A percentile compares a stretch with the other conserved stretches of the same genome.
Evolutionary conservation across 805 yeast genomes (phyloP).

Genomic region (Yamadazyma phyllophila): DNA sequence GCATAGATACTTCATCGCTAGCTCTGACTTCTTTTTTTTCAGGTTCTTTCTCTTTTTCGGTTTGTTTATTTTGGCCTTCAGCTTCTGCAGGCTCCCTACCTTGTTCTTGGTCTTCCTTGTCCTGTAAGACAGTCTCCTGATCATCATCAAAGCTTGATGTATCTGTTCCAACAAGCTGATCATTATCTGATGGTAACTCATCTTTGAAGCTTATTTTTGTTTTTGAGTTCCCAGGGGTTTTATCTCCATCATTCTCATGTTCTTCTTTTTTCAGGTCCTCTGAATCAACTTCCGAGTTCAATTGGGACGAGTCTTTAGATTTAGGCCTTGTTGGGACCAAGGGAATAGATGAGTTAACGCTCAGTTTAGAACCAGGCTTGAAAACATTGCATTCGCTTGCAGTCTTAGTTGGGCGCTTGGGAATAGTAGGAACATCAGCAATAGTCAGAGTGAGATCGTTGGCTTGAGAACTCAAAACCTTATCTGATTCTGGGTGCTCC

Average conservation of each 20-base stretch:
- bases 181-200: conserved; percentile 18
- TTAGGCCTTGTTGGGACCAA: conserved; percentile 3
- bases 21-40: background rate
- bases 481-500: background rate
- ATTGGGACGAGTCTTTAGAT: conserved; percentile 1
- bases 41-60: background rate
- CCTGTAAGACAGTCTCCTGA: conserved; percentile 28
- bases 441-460: background rate
- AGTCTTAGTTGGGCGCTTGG: conserved; percentile 24
- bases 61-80: background rate
- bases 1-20: no score
- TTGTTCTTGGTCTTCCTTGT: conserved; percentile 16
- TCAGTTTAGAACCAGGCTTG: no score
- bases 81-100: background rate
- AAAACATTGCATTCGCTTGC: no score
- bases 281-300: conserved; percentile 1
- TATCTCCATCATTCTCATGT: conserved; percentile 26
- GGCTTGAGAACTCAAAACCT: background rate
- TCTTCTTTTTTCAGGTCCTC: background rate
- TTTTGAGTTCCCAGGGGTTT: conserved; percentile 31
- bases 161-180: conserved; percentile 14
- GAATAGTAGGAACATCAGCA: conserved; percentile 21
- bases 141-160: conserved; percentile 30
- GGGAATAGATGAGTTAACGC: conserved; percentile 2
- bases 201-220: conserved; percentile 29